phyloP scores from a whole-genome alignment of 495 filamentous ascomycete genomes.

The Talaromyces wortmannii region DNA sequence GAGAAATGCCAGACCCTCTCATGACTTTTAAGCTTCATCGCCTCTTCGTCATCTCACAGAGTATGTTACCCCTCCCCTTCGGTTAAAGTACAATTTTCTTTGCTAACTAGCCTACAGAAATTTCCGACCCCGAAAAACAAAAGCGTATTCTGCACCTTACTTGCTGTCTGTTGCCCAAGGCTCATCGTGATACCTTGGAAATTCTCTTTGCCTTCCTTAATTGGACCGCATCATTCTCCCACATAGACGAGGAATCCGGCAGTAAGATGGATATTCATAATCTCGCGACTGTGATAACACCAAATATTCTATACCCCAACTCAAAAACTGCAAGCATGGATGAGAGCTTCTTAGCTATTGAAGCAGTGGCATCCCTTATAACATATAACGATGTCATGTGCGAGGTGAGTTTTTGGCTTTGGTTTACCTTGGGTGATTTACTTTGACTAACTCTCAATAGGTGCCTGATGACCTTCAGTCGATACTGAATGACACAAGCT shows the following conservation, averaged over 20 bases:
- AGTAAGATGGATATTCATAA: constrained; percentile 99
- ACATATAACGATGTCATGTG: constrained; percentile 94
- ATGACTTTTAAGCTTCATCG: constrained; percentile 92
- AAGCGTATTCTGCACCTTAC: constrained; percentile 82
- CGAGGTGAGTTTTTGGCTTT: constrained; percentile 57
- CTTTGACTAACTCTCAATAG: constrained; percentile 38
- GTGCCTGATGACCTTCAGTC: constrained; percentile 87
- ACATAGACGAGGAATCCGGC: constrained; percentile 83
- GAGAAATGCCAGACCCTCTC: constrained; percentile 90
- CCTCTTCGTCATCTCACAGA: constrained; percentile 84
- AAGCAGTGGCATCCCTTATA: constrained; percentile 83
- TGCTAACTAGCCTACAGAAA: constrained; percentile 48
- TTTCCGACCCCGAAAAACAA: constrained; percentile 75
- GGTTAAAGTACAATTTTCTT: background rate
- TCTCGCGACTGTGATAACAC: constrained; percentile 94
- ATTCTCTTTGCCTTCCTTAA: constrained; percentile 95
- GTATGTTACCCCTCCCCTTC: constrained; percentile 34
- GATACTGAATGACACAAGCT: constrained; percentile 71
- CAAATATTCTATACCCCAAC: constrained; percentile 83
- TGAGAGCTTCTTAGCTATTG: constrained; percentile 84
- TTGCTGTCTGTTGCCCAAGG: constrained; percentile 89
- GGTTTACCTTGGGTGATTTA: background rate
- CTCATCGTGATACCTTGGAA: constrained; percentile 90
- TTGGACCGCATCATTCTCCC: constrained; percentile 95
- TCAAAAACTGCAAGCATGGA: constrained; percentile 62